Conservation (phyloP, 331 rosid species). For the Malus hybrid region DNA sequence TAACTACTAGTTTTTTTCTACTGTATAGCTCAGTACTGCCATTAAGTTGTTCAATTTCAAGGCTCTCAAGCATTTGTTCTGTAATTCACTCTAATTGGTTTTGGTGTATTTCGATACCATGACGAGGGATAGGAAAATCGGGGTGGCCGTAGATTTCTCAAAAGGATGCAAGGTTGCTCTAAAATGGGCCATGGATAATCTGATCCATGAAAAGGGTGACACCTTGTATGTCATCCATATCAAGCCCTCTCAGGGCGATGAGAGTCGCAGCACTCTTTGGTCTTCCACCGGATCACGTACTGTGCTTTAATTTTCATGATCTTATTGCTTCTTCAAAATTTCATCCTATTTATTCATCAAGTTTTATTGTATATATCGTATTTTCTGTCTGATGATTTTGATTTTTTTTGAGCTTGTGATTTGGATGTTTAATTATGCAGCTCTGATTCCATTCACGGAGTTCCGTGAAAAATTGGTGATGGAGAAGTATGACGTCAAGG, state of each 20-base stretch:
- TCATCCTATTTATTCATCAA: background rate
- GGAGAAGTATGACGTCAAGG: conserved; percentile 27
- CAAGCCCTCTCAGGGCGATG: conserved; percentile 23
- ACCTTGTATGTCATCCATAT: conserved; percentile 41
- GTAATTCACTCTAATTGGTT: background rate
- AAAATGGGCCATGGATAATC: conserved; percentile 50
- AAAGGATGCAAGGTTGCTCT: conserved; percentile 64
- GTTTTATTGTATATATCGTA: background rate
- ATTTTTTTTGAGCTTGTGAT: background rate
- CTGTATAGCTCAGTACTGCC: background rate
- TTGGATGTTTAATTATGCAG: conserved; percentile 15
- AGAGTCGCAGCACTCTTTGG: conserved; percentile 44
- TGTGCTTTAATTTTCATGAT: background rate
- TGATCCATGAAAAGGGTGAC: conserved; percentile 31
- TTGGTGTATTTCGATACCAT: background rate
- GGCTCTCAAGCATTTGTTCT: background rate
- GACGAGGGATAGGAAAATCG: conserved; percentile 37
- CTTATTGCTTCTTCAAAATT: background rate
- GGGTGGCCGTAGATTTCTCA: conserved; percentile 64
- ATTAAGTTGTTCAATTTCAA: background rate
- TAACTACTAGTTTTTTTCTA: background rate
- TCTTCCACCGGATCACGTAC: conserved; percentile 56
- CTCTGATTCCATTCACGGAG: conserved; percentile 50
- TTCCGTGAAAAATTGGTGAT: conserved; percentile 39
- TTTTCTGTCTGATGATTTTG: background rate